Evolutionary conservation across 148 eudicot genomes (phyloP).

Genomic region (Suaeda aralocaspica): DNA sequence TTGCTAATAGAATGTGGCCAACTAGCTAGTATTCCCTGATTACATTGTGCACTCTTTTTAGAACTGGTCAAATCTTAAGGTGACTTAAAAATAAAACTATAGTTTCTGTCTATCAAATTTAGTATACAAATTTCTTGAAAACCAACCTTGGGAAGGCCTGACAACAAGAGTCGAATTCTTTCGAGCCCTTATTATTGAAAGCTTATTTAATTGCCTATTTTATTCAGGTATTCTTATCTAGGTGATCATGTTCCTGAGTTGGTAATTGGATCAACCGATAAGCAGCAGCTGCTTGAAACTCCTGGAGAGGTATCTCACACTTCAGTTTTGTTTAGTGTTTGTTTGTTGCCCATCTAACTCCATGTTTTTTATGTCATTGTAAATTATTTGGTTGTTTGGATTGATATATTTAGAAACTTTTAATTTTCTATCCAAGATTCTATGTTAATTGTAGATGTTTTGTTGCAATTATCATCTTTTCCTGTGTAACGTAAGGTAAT

Average conservation of each 20-base stretch:
- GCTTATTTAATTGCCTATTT: background rate
- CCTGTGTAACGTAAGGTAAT: no score
- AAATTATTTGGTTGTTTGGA: background rate
- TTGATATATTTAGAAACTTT: no score
- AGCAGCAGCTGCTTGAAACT: conserved; percentile 85
- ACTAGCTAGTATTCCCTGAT: background rate
- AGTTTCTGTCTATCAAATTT: background rate
- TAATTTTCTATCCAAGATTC: no score
- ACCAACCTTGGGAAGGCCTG: background rate
- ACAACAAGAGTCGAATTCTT: background rate
- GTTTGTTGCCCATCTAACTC: background rate
- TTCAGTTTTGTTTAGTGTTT: background rate
- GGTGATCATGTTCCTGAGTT: conserved; percentile 57
- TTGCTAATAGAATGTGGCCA: background rate
- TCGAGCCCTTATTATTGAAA: background rate
- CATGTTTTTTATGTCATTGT: background rate
- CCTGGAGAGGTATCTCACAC: conserved; percentile 79
- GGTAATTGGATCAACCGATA: conserved; percentile 64
- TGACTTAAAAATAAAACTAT: background rate
- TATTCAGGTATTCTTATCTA: conserved; percentile 58
- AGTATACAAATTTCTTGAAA: background rate
- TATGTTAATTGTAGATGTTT: no score
- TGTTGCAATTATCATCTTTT: no score
- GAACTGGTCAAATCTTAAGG: background rate
- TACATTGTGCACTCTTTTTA: background rate